Base-by-base conservation (phyloP, 176 grass and related monocot species). In the Oryza longistaminata region DNA sequence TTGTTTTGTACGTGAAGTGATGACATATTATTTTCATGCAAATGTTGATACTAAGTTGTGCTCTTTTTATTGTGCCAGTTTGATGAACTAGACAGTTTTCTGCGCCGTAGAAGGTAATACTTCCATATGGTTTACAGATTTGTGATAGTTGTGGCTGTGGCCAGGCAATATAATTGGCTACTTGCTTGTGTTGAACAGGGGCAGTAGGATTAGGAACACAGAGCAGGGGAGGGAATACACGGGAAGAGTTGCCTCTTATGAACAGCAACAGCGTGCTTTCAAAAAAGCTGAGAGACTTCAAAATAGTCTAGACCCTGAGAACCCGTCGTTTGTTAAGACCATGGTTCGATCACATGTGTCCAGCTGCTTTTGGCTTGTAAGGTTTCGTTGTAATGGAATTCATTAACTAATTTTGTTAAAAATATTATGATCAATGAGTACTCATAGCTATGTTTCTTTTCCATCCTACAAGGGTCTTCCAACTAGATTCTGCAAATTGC, bases 341-440 rank as follows among this genome's bases (percentile, higher is more conserved):
- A 96, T 99, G 93, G 90, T 99, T 85, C 90, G 93, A 49, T 99
- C 93, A 39, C 93, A 96, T 69, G 93, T 99, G 1, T 99, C 93
- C 27, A 92, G 96, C 79, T 99, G 96, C 81, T 99, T 99, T 91
- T 99, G 96, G 93, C 93, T 99, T 69, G 96, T 99, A 92, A 96
- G 43, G 71, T 83, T 40, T 52, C 80, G n/a, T 61, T 58, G 17
- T 35, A 44, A 44, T 53, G 12, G 21, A 76, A 77, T 66, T 64
- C 75, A 11, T 79, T 77, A 68, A 71, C n/a, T 75, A 60, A 52
- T 75, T 60, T 66, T 39, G 0, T 25, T 22, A 64, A 58, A 78
- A 21, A 49, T 68, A 26, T 72, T 79, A 22, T 52, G 22, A 42
- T n/a, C 22, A 49, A 71, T 11, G 71, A 66, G 43, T 71, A 86